A percentile compares a stretch with the other conserved stretches of the same genome.
These are phyloP conservation scores for Physaria fendleri DNA, from an alignment of 345 rosid genomes.

Conservation along the genomic window DNA sequence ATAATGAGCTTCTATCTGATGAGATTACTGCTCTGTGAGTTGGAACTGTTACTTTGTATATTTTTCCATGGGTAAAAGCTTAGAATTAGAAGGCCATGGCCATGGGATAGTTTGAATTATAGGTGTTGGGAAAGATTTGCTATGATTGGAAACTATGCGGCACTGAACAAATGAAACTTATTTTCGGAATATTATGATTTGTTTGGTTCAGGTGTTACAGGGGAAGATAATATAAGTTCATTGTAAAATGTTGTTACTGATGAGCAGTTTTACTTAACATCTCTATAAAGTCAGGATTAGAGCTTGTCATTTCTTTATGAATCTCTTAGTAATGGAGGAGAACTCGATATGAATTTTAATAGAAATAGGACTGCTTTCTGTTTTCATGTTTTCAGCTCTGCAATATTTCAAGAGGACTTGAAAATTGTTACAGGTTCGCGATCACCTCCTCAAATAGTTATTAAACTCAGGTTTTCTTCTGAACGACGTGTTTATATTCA, in stretches of 20 bases:
- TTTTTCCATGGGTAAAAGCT: no score
- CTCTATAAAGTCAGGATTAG: background rate
- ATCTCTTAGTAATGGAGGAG: background rate
- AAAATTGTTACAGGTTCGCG: slow-evolving; percentile 41
- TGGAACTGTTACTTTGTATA: no score
- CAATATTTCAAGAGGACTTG: slow-evolving; percentile 93
- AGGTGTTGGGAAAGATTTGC: background rate
- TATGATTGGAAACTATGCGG: background rate
- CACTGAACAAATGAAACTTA: background rate
- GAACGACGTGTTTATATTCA: slow-evolving; percentile 4
- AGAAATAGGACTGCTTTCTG: background rate
- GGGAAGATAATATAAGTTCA: background rate
- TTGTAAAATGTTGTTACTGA: background rate
- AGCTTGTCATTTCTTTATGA: background rate
- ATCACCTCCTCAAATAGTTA: slow-evolving; percentile 51
- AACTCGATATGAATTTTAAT: background rate
- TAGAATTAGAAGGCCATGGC: background rate
- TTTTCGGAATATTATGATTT: background rate
- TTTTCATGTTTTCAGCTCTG: slow-evolving; percentile 40
- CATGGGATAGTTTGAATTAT: no score
- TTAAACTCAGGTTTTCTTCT: slow-evolving; percentile 68
- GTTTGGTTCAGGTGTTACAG: background rate
- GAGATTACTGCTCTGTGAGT: slow-evolving; percentile 95
- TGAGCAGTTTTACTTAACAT: background rate
- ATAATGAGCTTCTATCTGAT: slow-evolving; percentile 76